Percentiles rank a stretch among this genome's conserved stretches.
phyloP scores from a whole-genome alignment of 2,329 filamentous ascomycete genomes.

The Laburnicola sp. region DNA sequence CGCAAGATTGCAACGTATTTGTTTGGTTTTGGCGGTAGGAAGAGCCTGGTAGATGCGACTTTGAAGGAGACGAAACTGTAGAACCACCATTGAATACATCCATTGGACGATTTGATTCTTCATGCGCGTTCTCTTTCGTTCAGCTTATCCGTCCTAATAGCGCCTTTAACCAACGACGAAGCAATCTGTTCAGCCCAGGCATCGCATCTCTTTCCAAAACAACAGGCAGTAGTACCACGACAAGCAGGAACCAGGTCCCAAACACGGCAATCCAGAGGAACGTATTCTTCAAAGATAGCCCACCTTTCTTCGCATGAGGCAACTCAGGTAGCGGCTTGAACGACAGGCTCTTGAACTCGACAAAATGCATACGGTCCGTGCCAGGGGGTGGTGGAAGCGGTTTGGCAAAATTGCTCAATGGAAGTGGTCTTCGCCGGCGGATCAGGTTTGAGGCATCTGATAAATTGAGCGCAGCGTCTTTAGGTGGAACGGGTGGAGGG shows the following conservation, averaged over 20 bases:
- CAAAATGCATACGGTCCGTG: neutral
- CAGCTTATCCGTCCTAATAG: neutral
- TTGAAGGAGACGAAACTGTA: conserved; percentile 38
- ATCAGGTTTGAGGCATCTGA: neutral
- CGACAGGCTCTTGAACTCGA: too few relatives aligned
- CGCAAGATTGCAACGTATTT: conserved; percentile 64
- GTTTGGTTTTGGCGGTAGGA: conserved; percentile 57
- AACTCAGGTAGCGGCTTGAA: conserved; percentile 21
- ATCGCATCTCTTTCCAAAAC: conserved; percentile 35
- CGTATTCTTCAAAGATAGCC: conserved; percentile 4
- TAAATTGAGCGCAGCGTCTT: neutral
- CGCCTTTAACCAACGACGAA: conserved; percentile 12
- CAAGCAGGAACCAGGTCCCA: conserved; percentile 26
- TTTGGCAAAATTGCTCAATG: conserved; percentile 9
- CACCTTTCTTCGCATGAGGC: conserved; percentile 1
- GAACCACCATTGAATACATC: neutral
- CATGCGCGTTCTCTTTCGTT: neutral
- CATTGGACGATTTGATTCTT: too few relatives aligned
- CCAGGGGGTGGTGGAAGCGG: conserved; percentile 18
- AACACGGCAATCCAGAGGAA: conserved; percentile 22
- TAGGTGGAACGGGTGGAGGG: neutral
- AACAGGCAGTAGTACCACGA: conserved; percentile 31
- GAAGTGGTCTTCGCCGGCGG: conserved; percentile 1
- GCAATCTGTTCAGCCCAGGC: conserved; percentile 27
- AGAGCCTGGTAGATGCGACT: conserved; percentile 43